Percentiles rank a stretch among this genome's conserved stretches.
phyloP scores from a whole-genome alignment of 768 basidiomycete species.

The Rhizopogon salebrosus region DNA sequence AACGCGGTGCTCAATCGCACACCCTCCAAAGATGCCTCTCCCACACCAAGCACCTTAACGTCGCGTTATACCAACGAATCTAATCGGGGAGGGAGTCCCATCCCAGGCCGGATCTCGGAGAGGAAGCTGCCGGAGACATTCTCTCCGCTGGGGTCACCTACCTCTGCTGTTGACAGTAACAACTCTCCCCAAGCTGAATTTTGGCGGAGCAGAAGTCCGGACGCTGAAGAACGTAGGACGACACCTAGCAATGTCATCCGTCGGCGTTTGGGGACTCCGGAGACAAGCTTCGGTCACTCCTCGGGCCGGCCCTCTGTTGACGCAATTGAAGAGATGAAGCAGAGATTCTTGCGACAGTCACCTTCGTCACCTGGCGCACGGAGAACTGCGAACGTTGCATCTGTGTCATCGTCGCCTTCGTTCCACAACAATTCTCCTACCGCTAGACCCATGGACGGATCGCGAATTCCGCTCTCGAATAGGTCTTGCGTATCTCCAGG shows the following conservation, averaged over 20 bases:
- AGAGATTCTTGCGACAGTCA: slow-evolving; percentile 39
- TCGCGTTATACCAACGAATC: slow-evolving; percentile 16
- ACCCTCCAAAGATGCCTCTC: slow-evolving; percentile 21
- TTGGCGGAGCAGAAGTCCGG: neutral
- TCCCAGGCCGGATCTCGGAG: slow-evolving; percentile 18
- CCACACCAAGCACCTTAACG: slow-evolving; percentile 16
- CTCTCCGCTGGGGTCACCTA: neutral
- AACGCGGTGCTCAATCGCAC: slow-evolving; percentile 35
- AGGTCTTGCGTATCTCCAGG: slow-evolving; percentile 20
- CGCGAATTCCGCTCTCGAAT: slow-evolving; percentile 26
- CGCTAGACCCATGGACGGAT: slow-evolving; percentile 11
- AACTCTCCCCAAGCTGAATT: neutral
- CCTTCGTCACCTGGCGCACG: slow-evolving; percentile 20
- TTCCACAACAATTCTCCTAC: slow-evolving; percentile 17
- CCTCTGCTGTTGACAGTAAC: slow-evolving; percentile 3
- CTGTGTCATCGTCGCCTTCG: slow-evolving; percentile 11
- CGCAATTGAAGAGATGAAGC: slow-evolving; percentile 62
- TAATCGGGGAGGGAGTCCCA: slow-evolving; percentile 16
- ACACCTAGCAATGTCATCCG: slow-evolving; percentile 7
- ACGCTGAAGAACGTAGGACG: slow-evolving; percentile 11
- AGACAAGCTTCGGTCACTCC: slow-evolving; percentile 7
- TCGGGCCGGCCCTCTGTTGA: slow-evolving; percentile 34
- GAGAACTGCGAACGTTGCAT: slow-evolving; percentile 6
- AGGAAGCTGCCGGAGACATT: slow-evolving; percentile 14
- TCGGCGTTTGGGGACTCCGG: slow-evolving; percentile 9